phyloP scores from a whole-genome alignment of 495 filamentous ascomycete species.

The Talaromyces liani region DNA sequence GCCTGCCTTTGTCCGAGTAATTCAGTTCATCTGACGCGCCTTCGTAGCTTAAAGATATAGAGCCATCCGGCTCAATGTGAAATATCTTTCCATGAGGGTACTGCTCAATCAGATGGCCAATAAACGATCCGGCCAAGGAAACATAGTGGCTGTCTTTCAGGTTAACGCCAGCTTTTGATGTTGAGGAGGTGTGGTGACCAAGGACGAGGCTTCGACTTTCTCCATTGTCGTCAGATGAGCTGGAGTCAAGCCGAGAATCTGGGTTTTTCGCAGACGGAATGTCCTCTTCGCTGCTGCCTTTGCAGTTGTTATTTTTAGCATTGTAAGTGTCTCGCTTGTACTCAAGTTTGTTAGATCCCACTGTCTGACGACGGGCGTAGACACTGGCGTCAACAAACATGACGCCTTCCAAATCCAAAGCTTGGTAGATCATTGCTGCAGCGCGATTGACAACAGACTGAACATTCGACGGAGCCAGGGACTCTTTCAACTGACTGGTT shows the following conservation, averaged over 20 bases:
- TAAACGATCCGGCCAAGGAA: neutral
- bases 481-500: constrained; percentile 12
- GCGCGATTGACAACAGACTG: neutral
- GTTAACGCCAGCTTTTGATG: neutral
- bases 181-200: neutral
- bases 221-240: neutral
- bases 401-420: neutral
- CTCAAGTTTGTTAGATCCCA: neutral
- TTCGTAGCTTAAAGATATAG: neutral
- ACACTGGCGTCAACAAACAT: neutral
- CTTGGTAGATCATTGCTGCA: neutral
- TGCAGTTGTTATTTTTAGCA: neutral
- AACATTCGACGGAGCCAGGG: neutral
- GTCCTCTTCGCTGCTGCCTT: neutral
- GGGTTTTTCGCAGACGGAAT: neutral
- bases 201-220: neutral
- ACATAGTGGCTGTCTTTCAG: neutral
- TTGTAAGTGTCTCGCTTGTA: neutral
- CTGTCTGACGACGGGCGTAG: neutral
- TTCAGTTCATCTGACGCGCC: neutral
- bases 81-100: neutral
- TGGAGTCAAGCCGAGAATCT: neutral
- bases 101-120: neutral
- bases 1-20: neutral
- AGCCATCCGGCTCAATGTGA: neutral